Evolutionary conservation across 352 stramenopile species (phyloP), one percentile per base, ranked within the genome.

Genomic region (Phytopythium vexans): DNA sequence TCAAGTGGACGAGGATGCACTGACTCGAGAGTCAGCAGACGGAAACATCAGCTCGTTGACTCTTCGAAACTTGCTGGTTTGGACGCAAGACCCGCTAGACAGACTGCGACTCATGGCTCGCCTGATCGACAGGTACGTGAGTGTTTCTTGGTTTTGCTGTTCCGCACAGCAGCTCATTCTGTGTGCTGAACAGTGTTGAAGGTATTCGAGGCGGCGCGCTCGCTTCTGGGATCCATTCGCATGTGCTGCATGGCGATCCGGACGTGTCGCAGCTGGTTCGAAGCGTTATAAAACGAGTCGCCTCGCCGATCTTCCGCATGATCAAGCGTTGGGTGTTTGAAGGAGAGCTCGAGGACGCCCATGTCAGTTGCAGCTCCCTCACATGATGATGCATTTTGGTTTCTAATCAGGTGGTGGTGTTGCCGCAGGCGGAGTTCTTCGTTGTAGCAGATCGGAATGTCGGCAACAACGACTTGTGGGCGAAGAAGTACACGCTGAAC

Each of bases 161-260:
- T 2, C 1, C 15, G 3, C 5, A 8, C 37, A 37, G 33, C 14
- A 5, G 12, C 46, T 43, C 16, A 46, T 3, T 38, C 4, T 16
- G 35, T 6, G 14, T 33, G 33, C 42, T 48, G 12, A 52, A 8
- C 37, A 91, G 84, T 64, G 84, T 92, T 14, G 82, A 95, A 56
- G 82, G 82, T 6, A 69, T 93, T 56, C 68, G 77, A 33, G 94
- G 94, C 35, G 94, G 94, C 15, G 88, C 91, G 3, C 58, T 98
- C 31, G 86, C 84, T 5, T 97, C 90, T 8, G 84, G 82, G 14
- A 75, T 98, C 48, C 81, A 98, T 58, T 89, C 81, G n/a, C 88
- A 97, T 62, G 74, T 94, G 11, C 64, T 95, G 16, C 91, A 98
- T 35, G 94, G 94, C 14, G 93, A 98, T 57, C 87, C 89, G 46